phyloP scores from a whole-genome alignment of 225 moss, liverwort and hornwort species.

The Thuidium tamariscinum region DNA sequence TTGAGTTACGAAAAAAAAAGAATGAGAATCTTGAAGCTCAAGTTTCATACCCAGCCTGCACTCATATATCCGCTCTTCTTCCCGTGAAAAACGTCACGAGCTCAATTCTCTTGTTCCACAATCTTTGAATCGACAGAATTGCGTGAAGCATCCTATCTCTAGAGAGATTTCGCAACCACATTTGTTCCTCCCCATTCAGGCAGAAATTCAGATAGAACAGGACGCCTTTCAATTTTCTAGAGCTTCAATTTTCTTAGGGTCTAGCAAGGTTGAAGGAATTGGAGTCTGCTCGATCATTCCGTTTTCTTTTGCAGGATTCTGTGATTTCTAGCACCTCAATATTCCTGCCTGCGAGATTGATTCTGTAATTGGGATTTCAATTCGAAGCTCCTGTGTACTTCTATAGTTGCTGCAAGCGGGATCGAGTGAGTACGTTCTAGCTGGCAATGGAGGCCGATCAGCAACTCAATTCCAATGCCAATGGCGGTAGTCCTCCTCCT shows the following conservation, averaged over 20 bases:
- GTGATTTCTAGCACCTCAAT: neutral
- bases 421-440: too few species aligned
- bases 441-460: neutral
- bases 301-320: neutral
- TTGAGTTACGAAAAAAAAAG: too few species aligned
- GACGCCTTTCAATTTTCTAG: too few species aligned
- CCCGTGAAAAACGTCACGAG: neutral
- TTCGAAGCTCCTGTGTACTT: neutral
- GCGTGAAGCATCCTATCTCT: neutral
- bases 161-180: neutral
- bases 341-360: neutral
- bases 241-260: neutral
- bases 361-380: neutral
- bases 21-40: neutral
- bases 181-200: neutral
- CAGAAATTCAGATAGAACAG: neutral
- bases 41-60: neutral
- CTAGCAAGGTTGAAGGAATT: neutral
- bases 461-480: neutral
- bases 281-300: neutral
- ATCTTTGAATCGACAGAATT: neutral
- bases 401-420: neutral
- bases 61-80: neutral
- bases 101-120: neutral
- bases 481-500: neutral